Evolutionary conservation across 1,284 basidiomycete genomes (phyloP).

Genomic region (Cutaneotrichosporon curvatum): DNA sequence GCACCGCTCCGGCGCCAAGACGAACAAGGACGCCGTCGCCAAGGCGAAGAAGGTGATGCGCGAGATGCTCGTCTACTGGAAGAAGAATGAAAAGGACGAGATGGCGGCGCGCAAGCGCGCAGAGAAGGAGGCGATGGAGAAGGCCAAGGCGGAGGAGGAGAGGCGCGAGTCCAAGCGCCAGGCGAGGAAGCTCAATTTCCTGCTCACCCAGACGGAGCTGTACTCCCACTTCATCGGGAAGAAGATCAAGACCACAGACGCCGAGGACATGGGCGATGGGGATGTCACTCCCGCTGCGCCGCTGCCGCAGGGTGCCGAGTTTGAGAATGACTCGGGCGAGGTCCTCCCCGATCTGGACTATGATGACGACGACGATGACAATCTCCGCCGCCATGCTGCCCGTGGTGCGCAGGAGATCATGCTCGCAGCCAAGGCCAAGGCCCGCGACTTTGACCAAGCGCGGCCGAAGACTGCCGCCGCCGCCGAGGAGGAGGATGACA

Average conservation of each 20-base stretch:
- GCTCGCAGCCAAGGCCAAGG: constrained; percentile 68
- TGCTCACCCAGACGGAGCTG: constrained; percentile 97
- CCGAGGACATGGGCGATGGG: constrained; percentile 65
- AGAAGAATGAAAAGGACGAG: constrained; percentile 91
- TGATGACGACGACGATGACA: constrained; percentile 88
- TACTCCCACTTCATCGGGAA: constrained; percentile 99
- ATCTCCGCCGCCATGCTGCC: constrained; percentile 79
- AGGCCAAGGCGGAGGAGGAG: constrained; percentile 90
- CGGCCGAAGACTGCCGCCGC: constrained; percentile 54
- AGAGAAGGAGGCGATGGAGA: constrained; percentile 85
- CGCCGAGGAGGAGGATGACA: constrained; percentile 46
- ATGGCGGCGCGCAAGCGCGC: constrained; percentile 86
- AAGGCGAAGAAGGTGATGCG: constrained; percentile 51
- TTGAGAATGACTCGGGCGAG: constrained; percentile 49
- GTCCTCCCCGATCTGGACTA: constrained; percentile 78
- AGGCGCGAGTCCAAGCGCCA: constrained; percentile 91
- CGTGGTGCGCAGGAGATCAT: constrained; percentile 88
- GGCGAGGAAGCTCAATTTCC: constrained; percentile 94
- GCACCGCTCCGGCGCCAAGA: constrained; percentile 65
- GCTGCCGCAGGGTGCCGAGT: constrained; percentile 38
- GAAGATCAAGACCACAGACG: constrained; percentile 92
- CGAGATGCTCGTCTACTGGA: constrained; percentile 90
- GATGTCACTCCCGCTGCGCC: constrained; percentile 17
- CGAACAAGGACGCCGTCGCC: constrained; percentile 77
- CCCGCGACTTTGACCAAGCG: constrained; percentile 76